phyloP scores from a whole-genome alignment of 495 filamentous ascomycete genomes.

The Cercophora scortea region DNA sequence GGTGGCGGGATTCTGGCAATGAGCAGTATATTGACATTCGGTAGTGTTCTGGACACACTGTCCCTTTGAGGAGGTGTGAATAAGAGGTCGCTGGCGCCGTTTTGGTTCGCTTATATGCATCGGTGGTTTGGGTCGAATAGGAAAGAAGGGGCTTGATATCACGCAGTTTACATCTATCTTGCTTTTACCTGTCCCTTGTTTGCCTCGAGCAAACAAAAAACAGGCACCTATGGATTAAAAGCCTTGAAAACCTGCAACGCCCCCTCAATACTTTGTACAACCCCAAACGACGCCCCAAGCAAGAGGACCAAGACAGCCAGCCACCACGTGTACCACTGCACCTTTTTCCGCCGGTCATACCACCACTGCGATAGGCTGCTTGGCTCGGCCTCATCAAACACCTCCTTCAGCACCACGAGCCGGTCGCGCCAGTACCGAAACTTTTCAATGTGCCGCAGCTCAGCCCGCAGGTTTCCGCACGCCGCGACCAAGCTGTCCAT shows the following conservation, averaged over 20 bases:
- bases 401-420: conserved; percentile 42
- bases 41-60: too few relatives aligned
- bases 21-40: too few relatives aligned
- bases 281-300: conserved; percentile 43
- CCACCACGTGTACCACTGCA: conserved; percentile 52
- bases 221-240: neutral
- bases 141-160: too few relatives aligned
- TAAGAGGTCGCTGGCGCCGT: too few relatives aligned
- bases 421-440: conserved; percentile 46
- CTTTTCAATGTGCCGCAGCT: conserved; percentile 28
- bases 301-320: conserved; percentile 38
- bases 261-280: conserved; percentile 42
- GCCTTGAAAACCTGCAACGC: conserved; percentile 34
- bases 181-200: too few relatives aligned
- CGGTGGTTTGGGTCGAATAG: too few relatives aligned
- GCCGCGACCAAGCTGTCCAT: neutral
- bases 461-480: conserved; percentile 18
- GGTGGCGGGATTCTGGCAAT: too few relatives aligned
- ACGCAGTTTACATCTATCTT: too few relatives aligned
- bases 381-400: conserved; percentile 44
- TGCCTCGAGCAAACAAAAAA: too few relatives aligned
- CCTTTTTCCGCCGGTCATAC: conserved; percentile 40
- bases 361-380: conserved; percentile 41
- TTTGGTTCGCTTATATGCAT: too few relatives aligned
- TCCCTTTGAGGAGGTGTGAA: too few relatives aligned